Base-by-base conservation (phyloP, 1,284 basidiomycete species). In the Pseudozyma sp. region DNA sequence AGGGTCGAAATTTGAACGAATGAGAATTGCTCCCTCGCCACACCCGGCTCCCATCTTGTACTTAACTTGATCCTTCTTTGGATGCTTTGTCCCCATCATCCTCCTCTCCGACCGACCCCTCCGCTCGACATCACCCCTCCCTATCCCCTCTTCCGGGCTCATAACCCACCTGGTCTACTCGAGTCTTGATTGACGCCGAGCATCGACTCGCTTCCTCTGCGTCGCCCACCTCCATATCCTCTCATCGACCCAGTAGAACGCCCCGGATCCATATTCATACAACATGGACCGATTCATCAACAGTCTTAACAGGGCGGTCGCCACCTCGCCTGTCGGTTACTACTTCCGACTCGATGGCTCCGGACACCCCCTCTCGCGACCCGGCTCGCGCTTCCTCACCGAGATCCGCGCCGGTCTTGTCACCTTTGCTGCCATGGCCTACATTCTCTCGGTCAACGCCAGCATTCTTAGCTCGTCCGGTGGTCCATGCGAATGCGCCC, bases 331-430 rank as follows among this genome's bases (percentile, higher is more conserved):
- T 57, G 86, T 93, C 37, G 93, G 93, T 52, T 87, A 89, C 80
- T 93, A 91, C 89, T 94, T 95, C 87, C 88, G 89, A 53, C 87
- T 95, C 33, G 93, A 94, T 77, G 93, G 92, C 11, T 91, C 90
- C 42, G 93, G 92, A 24, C 91, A 90, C 81, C 87, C 89, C 31
- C 89, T 89, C 61, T 91, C 91, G 82, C 90, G 93, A 66, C 85
- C 87, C 58, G 92, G 92, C 30, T 91, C 92, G 29, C 87, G 89
- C 61, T 94, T 94, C 66, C 64, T 81, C 19, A 74, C 71, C 39
- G 82, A 84, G 68, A 65, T 84, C 29, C 77, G 82, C 13, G 80
- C 82, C 42, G 82, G 82, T 39, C 65, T 80, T 37, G 81, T 84
- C 46, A 83, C 81, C 7, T 81, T 82, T 45, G 76, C 81, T 42